These are phyloP conservation scores for Penicillium hesseltinei DNA, from an alignment of 2,329 filamentous ascomycete genomes.

Conservation along the genomic window DNA sequence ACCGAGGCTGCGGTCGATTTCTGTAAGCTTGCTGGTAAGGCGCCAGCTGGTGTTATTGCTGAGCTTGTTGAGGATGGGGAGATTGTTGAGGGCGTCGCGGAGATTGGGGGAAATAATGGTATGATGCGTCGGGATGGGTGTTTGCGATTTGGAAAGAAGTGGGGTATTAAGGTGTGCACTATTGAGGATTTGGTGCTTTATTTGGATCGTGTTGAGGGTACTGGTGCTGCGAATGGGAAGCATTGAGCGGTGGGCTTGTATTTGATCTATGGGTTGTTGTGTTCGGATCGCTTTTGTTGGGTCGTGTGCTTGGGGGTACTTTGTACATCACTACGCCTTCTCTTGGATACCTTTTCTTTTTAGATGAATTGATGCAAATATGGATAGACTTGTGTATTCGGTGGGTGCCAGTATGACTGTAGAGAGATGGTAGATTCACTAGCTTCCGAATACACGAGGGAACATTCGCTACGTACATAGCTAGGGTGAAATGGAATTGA, in stretches of 20 bases:
- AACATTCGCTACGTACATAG: no score
- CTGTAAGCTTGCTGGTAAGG: slow-evolving; percentile 78
- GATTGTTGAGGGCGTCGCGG: slow-evolving; percentile 65
- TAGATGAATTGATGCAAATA: slow-evolving; percentile 15
- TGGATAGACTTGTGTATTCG: slow-evolving; percentile 2
- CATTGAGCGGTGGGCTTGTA: slow-evolving; percentile 22
- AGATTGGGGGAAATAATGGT: slow-evolving; percentile 63
- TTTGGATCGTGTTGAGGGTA: slow-evolving; percentile 70
- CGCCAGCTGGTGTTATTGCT: slow-evolving; percentile 74
- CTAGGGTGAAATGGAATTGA: not conserved
- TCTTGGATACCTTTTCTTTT: slow-evolving; percentile 12
- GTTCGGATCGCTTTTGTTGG: slow-evolving; percentile 4
- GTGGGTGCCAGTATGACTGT: not conserved
- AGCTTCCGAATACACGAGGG: no score
- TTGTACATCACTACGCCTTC: slow-evolving; percentile 16
- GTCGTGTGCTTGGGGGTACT: slow-evolving; percentile 7
- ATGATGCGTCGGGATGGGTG: slow-evolving; percentile 93
- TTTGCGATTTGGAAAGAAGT: slow-evolving; percentile 80
- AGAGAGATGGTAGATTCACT: not conserved
- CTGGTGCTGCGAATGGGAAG: slow-evolving; percentile 35
- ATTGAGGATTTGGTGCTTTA: slow-evolving; percentile 86
- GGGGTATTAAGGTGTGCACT: slow-evolving; percentile 89
- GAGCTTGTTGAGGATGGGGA: slow-evolving; percentile 88
- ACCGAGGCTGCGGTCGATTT: slow-evolving; percentile 94
- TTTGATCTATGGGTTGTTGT: not conserved